Evolutionary conservation across 2,329 filamentous ascomycete species (phyloP), one percentile per base, ranked within the genome.

Genomic region (Aspergillus sclerotialis): DNA sequence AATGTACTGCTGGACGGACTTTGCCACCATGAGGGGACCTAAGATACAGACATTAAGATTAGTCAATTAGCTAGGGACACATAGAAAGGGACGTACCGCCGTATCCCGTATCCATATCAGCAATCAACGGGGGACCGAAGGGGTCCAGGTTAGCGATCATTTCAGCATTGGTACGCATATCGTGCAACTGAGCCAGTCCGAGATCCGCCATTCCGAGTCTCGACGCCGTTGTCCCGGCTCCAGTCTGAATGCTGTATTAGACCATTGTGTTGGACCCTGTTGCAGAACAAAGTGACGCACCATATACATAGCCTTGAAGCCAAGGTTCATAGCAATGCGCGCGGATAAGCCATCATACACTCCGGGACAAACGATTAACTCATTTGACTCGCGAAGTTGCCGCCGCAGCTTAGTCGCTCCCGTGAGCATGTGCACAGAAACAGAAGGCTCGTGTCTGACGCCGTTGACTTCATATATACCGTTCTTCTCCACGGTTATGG

Each of bases 261-360:
- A n/a, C n/a, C n/a, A n/a, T n/a, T n/a, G n/a, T n/a, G n/a, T n/a
- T n/a, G n/a, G n/a, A n/a, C n/a, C n/a, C n/a, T n/a, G n/a, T n/a
- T n/a, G n/a, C n/a, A n/a, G n/a, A n/a, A 7, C 12, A 23, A 18
- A 5, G 27, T 8, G 8, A 39, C 64, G 28, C 59, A 80, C 78
- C 79, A 84, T 83, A 61, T 84, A 84, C 25, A 83, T 53, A 36
- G 68, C 72, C 30, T 81, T 72, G 39, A 81, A 82, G 4, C 78
- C 78, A n/a, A 75, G 65, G 27, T 68, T 62, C 15, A 81, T 64
- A 1, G 78, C 78, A 37, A 84, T 72, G 1, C 79, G 67, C 0
- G 80, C 78, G 2, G 76, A 77, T 35, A 82, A 69, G 9, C 80
- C 80, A 64, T 84, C 80, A 49, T 82, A 82, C 2, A 84, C 78